phyloP scores from a whole-genome alignment of 768 basidiomycete genomes.

The Naganishia vishniacii region DNA sequence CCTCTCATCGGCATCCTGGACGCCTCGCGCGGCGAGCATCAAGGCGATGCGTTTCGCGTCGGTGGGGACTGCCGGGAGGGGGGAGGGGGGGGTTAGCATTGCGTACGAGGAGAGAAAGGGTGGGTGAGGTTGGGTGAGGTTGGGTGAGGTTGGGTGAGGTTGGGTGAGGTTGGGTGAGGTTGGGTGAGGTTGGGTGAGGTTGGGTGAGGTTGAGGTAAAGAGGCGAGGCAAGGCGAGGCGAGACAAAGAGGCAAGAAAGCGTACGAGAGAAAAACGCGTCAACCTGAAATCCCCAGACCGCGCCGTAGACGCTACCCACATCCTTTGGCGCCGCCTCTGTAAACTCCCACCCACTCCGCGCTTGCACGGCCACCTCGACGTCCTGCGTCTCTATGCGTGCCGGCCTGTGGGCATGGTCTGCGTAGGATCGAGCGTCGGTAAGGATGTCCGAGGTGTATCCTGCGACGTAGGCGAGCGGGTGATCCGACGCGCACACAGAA shows the following conservation, averaged over 20 bases:
- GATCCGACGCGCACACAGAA: no score
- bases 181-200: background rate
- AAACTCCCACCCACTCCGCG: constrained; percentile 48
- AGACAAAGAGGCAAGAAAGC: no score
- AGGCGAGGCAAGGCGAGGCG: background rate
- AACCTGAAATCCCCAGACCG: no score
- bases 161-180: no score
- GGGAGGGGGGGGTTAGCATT: no score
- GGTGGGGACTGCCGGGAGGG: no score
- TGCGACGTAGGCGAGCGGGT: constrained; percentile 25
- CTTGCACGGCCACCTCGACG: constrained; percentile 50
- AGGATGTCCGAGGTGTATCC: constrained; percentile 52
- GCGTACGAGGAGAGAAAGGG: background rate
- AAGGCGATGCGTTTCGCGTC: background rate
- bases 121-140: no score
- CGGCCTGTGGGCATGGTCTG: constrained; percentile 49
- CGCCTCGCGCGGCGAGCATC: constrained; percentile 50
- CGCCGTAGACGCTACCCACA: no score
- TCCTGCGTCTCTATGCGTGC: constrained; percentile 45
- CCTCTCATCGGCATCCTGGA: constrained; percentile 51
- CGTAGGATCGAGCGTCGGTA: constrained; percentile 46
- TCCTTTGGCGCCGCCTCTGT: constrained; percentile 50
- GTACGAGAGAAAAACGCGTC: no score
- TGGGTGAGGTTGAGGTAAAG: background rate
- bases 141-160: no score